phyloP scores from a whole-genome alignment of 1,284 basidiomycete genomes.

The Apiotrichum mycotoxinovorans region DNA sequence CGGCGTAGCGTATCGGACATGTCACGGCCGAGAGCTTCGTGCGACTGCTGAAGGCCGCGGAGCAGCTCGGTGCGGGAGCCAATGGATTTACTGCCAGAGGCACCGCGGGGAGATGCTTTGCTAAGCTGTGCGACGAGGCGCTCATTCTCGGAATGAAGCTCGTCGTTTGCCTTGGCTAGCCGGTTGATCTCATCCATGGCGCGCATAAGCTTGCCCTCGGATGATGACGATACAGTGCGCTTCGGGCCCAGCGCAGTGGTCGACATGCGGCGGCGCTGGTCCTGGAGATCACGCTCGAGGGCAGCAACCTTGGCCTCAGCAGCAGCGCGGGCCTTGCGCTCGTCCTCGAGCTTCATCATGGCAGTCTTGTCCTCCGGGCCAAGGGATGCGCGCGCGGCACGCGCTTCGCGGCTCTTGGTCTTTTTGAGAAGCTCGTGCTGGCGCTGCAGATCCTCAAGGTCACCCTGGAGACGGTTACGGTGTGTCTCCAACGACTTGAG shows the following conservation, averaged over 20 bases:
- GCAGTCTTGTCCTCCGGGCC: slow-evolving; percentile 37
- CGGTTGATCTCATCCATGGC: slow-evolving; percentile 32
- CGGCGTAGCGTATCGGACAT: slow-evolving; percentile 44
- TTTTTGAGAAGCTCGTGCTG: slow-evolving; percentile 71
- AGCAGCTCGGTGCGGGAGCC: slow-evolving; percentile 36
- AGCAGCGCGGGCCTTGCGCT: slow-evolving; percentile 29
- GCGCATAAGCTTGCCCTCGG: slow-evolving; percentile 27
- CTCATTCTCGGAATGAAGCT: slow-evolving; percentile 27
- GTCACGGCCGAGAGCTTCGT: slow-evolving; percentile 43
- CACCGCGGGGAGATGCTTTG: neutral
- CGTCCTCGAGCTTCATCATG: slow-evolving; percentile 32
- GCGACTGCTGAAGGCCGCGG: slow-evolving; percentile 41
- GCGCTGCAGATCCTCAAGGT: slow-evolving; percentile 78
- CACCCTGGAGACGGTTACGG: slow-evolving; percentile 63
- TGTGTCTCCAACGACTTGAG: slow-evolving; percentile 43
- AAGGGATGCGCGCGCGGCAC: slow-evolving; percentile 34
- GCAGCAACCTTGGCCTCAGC: slow-evolving; percentile 34
- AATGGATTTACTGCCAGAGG: neutral
- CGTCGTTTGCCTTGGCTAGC: slow-evolving; percentile 29
- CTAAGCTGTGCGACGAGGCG: slow-evolving; percentile 25
- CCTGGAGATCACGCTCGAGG: slow-evolving; percentile 43
- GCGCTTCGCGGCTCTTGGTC: slow-evolving; percentile 48
- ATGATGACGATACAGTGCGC: slow-evolving; percentile 10
- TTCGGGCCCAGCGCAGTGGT: slow-evolving; percentile 22
- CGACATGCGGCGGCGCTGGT: slow-evolving; percentile 34